Conservation (phyloP, 1,139 yeast genomes). For the Meyerozyma carpophila region DNA sequence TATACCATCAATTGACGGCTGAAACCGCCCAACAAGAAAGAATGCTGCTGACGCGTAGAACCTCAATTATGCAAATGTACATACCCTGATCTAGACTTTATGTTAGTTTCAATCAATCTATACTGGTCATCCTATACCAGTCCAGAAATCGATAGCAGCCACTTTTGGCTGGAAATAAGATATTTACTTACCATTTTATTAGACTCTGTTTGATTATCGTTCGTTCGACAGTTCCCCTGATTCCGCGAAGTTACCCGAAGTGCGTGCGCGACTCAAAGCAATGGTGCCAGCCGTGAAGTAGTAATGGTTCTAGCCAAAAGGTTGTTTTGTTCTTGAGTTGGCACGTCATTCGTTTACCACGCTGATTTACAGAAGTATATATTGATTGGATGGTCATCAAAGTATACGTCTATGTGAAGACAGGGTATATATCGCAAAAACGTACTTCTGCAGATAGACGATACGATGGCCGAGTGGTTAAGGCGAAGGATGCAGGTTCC, state of each 20-base stretch:
- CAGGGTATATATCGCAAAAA: background rate
- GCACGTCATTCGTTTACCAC: too few species aligned
- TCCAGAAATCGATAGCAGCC: too few species aligned
- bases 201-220: background rate
- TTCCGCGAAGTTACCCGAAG: constrained; percentile 1
- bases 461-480: constrained; percentile 54
- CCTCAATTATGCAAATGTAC: constrained; percentile 16
- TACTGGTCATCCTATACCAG: background rate
- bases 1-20: background rate
- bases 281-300: background rate
- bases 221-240: constrained; percentile 1
- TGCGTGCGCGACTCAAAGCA: background rate
- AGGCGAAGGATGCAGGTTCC: constrained; percentile 53
- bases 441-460: constrained; percentile 8
- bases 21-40: background rate
- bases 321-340: too few species aligned
- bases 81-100: constrained; percentile 66
- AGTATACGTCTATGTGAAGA: too few species aligned
- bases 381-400: background rate
- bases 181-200: constrained; percentile 3
- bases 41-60: background rate
- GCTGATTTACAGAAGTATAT: background rate
- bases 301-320: background rate
- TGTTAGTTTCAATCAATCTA: background rate
- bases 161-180: background rate